phyloP scores from a whole-genome alignment of 2,329 filamentous ascomycete species.

The Cladosporium sp. region DNA sequence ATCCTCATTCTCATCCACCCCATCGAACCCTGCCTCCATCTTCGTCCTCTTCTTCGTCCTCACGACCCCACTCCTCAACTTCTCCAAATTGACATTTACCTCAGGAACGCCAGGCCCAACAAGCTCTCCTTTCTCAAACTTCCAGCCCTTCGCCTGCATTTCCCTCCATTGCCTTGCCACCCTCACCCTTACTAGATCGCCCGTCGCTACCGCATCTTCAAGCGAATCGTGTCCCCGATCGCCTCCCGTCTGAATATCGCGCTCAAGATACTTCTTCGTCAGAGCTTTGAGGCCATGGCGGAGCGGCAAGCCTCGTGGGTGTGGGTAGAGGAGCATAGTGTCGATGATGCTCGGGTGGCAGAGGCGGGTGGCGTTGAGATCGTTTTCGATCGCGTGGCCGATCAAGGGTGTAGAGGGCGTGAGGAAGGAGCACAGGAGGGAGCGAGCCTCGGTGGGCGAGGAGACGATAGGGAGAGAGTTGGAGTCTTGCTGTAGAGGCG shows the following conservation, averaged over 20 bases:
- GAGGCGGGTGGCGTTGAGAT: constrained; percentile 79
- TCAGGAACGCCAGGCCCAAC: background rate
- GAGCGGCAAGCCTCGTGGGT: constrained; percentile 69
- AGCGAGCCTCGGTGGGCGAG: constrained; percentile 69
- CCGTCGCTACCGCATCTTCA: constrained; percentile 85
- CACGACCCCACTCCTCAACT: background rate
- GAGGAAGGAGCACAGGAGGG: constrained; percentile 71
- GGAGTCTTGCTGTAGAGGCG: background rate
- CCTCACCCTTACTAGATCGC: constrained; percentile 73
- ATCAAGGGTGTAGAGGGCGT: constrained; percentile 76
- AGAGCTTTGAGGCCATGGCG: constrained; percentile 75
- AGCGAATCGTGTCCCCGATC: constrained; percentile 76
- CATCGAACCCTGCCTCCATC: background rate
- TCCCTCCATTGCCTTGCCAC: constrained; percentile 36
- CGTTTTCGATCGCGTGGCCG: constrained; percentile 92
- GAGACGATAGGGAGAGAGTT: constrained; percentile 64
- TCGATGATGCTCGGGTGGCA: constrained; percentile 83
- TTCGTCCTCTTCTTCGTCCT: background rate
- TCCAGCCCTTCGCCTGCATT: background rate
- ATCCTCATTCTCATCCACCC: background rate
- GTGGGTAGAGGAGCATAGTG: constrained; percentile 78
- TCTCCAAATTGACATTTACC: background rate
- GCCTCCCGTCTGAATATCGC: constrained; percentile 72
- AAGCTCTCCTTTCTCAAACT: background rate
- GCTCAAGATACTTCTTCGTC: constrained; percentile 63